These are phyloP conservation scores for Aspergillus coremiiformis DNA, from an alignment of 495 filamentous ascomycete species.

Conservation along the genomic window DNA sequence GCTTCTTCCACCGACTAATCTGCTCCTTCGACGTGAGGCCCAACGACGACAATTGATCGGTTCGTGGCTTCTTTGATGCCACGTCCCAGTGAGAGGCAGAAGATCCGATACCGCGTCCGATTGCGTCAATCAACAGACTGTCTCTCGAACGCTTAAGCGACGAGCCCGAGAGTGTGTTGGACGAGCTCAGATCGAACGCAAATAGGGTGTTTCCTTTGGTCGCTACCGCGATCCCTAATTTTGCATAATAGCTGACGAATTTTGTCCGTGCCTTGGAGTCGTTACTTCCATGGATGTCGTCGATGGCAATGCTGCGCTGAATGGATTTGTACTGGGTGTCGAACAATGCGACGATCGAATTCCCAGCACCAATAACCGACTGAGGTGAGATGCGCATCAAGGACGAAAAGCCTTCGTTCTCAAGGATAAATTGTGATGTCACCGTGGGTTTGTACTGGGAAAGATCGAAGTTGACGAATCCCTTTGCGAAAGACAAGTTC, in stretches of 20 bases:
- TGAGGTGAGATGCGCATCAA: constrained; percentile 41
- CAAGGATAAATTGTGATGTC: constrained; percentile 36
- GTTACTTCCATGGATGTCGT: constrained; percentile 29
- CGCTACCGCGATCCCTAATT: constrained; percentile 54
- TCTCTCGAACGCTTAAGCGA: constrained; percentile 54
- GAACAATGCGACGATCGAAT: constrained; percentile 48
- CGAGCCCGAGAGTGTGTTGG: constrained; percentile 34
- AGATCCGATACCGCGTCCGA: constrained; percentile 48
- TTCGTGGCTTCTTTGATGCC: constrained; percentile 29
- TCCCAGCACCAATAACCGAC: constrained; percentile 37
- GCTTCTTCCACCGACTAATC: constrained; percentile 29
- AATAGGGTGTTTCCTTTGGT: constrained; percentile 49
- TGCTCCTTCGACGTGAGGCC: constrained; percentile 30
- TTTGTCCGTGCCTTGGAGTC: constrained; percentile 15
- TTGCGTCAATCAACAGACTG: constrained; percentile 63
- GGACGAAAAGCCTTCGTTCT: constrained; percentile 34
- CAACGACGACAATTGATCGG: constrained; percentile 24
- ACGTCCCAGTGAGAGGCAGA: constrained; percentile 30
- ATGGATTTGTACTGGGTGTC: constrained; percentile 61
- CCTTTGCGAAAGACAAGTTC: constrained; percentile 37
- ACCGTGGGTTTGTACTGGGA: constrained; percentile 38
- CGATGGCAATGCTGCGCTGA: constrained; percentile 46
- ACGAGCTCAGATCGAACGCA: constrained; percentile 57
- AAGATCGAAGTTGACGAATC: constrained; percentile 39
- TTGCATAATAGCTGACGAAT: constrained; percentile 55